Conservation (phyloP, 2,329 filamentous ascomycete genomes). For the Calycina herbarum region DNA sequence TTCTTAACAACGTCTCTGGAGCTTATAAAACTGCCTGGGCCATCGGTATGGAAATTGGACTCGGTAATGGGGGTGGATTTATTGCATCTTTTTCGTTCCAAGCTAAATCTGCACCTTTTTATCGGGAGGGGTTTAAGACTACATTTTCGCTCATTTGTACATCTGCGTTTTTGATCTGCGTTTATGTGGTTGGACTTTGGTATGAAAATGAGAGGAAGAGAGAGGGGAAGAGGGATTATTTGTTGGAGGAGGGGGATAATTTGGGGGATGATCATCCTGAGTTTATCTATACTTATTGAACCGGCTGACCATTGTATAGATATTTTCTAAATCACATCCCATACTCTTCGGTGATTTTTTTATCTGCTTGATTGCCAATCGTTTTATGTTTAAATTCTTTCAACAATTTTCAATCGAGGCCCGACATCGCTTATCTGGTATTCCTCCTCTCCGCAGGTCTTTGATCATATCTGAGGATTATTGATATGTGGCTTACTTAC, state of each 20-base stretch:
- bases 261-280: background rate
- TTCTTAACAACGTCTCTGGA: background rate
- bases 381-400: too few relatives aligned
- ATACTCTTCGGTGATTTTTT: too few relatives aligned
- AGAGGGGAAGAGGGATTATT: background rate
- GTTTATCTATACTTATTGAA: background rate
- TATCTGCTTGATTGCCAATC: too few relatives aligned
- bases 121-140: background rate
- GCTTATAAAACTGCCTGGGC: background rate
- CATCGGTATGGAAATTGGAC: background rate
- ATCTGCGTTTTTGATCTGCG: background rate
- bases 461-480: too few relatives aligned
- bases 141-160: background rate
- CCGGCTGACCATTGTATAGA: background rate
- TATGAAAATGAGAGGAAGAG: background rate
- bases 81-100: background rate
- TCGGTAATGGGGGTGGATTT: background rate
- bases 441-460: too few relatives aligned
- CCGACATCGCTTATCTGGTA: too few relatives aligned
- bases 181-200: background rate
- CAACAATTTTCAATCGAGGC: too few relatives aligned
- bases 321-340: background rate
- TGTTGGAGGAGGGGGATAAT: background rate
- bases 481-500: too few relatives aligned
- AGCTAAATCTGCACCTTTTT: background rate